These are phyloP conservation scores for Fusarium foetens DNA, from an alignment of 2,329 filamentous ascomycete genomes.

Conservation along the genomic window DNA sequence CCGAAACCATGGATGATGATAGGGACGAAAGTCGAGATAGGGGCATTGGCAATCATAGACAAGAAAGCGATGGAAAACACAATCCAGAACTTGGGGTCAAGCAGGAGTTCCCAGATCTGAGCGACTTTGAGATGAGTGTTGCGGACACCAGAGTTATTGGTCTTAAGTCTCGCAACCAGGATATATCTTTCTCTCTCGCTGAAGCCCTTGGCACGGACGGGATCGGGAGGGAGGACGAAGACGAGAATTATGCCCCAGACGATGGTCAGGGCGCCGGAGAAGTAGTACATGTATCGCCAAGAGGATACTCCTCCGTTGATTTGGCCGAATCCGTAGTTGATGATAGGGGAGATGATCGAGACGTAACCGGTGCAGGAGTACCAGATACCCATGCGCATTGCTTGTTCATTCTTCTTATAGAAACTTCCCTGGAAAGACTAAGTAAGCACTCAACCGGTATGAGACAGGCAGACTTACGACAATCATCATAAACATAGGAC, in stretches of 20 bases:
- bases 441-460: fast-evolving
- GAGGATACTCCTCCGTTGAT: conserved; percentile 52
- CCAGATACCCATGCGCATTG: conserved; percentile 53
- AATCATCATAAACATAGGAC: conserved; percentile 66
- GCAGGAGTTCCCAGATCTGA: conserved; percentile 52
- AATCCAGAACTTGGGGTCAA: conserved; percentile 53
- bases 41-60: conserved; percentile 55
- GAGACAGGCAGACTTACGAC: conserved; percentile 38
- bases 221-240: conserved; percentile 54
- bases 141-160: conserved; percentile 52
- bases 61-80: conserved; percentile 52
- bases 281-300: conserved; percentile 42
- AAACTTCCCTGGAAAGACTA: conserved; percentile 41
- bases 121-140: conserved; percentile 57
- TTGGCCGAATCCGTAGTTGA: conserved; percentile 60
- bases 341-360: conserved; percentile 56
- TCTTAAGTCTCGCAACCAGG: conserved; percentile 42
- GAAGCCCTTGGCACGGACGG: conserved; percentile 50
- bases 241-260: conserved; percentile 52
- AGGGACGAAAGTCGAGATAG: conserved; percentile 56
- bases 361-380: conserved; percentile 58
- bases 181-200: conserved; percentile 44
- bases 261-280: conserved; percentile 52
- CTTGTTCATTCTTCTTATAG: conserved; percentile 56
- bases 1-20: conserved; percentile 59